These are phyloP conservation scores for Cryphonectria nitschkei DNA, from an alignment of 2,329 filamentous ascomycete genomes.

Conservation along the genomic window DNA sequence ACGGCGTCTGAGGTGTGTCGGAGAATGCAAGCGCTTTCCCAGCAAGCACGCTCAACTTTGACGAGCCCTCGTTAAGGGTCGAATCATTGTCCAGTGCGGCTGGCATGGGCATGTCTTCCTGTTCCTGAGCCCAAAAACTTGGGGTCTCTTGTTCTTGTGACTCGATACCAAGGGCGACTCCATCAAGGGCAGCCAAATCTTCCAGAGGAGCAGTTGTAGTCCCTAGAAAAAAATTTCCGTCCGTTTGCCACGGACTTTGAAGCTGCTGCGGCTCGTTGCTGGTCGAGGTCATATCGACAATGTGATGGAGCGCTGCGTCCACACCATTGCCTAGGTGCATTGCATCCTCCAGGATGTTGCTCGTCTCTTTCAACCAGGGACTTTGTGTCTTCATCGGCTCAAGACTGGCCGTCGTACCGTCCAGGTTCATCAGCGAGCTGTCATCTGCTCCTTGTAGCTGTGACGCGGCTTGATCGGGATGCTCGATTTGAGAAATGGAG, in stretches of 20 bases:
- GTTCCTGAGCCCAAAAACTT: constrained; percentile 15
- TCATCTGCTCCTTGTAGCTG: not conserved
- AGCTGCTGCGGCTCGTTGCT: not conserved
- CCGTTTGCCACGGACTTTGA: constrained; percentile 8
- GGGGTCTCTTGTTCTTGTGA: not conserved
- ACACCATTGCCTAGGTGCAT: not conserved
- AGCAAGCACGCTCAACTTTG: constrained; percentile 16
- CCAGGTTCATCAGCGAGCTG: not conserved
- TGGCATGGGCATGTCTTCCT: constrained; percentile 18
- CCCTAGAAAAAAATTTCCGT: not conserved
- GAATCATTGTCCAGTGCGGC: constrained; percentile 20
- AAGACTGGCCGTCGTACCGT: constrained; percentile 1
- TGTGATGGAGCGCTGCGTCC: not conserved
- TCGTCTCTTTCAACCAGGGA: constrained; percentile 1
- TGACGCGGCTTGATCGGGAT: not conserved
- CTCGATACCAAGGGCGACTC: not conserved
- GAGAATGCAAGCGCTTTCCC: constrained; percentile 29
- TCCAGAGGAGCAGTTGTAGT: not conserved
- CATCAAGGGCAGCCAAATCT: not conserved
- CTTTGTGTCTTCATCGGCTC: constrained; percentile 3
- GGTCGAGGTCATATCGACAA: not conserved
- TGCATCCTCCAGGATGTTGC: not conserved
- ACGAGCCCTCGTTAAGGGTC: constrained; percentile 6
- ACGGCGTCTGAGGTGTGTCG: constrained; percentile 34
- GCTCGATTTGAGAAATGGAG: not conserved